Conservation (phyloP, 176 grass and related monocot genomes). For the Musa beccarii region DNA sequence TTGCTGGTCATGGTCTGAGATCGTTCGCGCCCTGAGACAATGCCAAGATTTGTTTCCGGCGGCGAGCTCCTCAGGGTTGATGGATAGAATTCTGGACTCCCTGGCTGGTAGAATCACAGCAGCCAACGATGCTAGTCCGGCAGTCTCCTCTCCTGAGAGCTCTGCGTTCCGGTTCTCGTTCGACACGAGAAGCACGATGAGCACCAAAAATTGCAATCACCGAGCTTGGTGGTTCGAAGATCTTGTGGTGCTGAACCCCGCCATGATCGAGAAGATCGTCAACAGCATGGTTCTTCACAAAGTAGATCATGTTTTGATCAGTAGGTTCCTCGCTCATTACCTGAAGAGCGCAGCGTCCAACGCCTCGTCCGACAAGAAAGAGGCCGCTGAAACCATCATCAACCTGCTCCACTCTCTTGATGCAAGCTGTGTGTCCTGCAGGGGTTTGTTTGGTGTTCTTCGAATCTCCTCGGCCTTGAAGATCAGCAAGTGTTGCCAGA, state of each 20-base stretch:
- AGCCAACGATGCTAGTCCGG: slow-evolving; percentile 45
- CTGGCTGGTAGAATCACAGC: slow-evolving; percentile 47
- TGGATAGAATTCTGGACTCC: slow-evolving; percentile 40
- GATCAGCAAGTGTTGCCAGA: slow-evolving; percentile 27
- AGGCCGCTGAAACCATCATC: slow-evolving; percentile 39
- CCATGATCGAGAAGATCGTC: slow-evolving; percentile 45
- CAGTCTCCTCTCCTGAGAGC: slow-evolving; percentile 84
- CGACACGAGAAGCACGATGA: slow-evolving; percentile 75
- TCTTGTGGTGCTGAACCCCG: slow-evolving; percentile 35
- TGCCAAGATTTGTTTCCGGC: slow-evolving; percentile 53
- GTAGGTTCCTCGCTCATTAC: slow-evolving; percentile 77
- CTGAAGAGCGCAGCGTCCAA: slow-evolving; percentile 45
- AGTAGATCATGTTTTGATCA: slow-evolving; percentile 47
- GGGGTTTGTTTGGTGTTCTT: slow-evolving; percentile 74
- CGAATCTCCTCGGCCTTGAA: slow-evolving; percentile 46
- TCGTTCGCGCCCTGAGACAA: slow-evolving; percentile 53
- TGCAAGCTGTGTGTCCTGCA: slow-evolving; percentile 55
- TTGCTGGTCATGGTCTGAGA: slow-evolving; percentile 68
- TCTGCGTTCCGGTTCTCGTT: slow-evolving; percentile 72
- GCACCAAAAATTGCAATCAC: slow-evolving; percentile 31
- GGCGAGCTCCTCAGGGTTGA: slow-evolving; percentile 31
- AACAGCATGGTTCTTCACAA: slow-evolving; percentile 41
- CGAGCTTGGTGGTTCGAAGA: slow-evolving; percentile 96
- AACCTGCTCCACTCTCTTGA: slow-evolving; percentile 44
- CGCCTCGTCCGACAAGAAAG: slow-evolving; percentile 38